Percentiles rank a stretch among this genome's conserved stretches.
These are phyloP conservation scores for Epichloe coenophiala DNA, from an alignment of 2,329 filamentous ascomycete genomes.

Conservation along the genomic window DNA sequence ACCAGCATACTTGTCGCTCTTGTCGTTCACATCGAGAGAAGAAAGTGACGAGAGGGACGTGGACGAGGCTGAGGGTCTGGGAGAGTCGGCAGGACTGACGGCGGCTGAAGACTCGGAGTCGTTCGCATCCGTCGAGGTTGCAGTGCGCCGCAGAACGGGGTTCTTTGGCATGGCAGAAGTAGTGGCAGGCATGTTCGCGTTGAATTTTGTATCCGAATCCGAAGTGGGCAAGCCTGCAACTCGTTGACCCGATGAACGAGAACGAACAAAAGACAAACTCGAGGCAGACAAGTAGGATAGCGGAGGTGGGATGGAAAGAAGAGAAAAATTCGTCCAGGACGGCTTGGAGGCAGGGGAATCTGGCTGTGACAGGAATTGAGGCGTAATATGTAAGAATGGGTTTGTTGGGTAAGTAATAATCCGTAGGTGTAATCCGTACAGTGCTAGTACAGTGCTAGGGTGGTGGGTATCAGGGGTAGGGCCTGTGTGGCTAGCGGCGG, in stretches of 20 bases:
- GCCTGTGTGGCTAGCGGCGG: neutral
- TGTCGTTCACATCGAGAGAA: constrained; percentile 39
- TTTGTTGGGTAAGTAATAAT: too few relatives aligned
- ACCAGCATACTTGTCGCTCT: constrained; percentile 39
- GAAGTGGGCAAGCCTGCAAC: neutral
- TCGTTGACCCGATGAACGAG: neutral
- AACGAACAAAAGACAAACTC: neutral
- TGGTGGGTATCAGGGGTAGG: neutral
- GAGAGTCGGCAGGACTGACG: constrained; percentile 46
- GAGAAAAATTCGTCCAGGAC: neutral
- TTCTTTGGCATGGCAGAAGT: constrained; percentile 29
- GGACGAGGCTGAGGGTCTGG: constrained; percentile 56
- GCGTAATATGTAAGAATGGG: neutral
- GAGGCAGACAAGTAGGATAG: neutral
- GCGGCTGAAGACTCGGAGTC: constrained; percentile 43
- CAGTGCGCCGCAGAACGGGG: constrained; percentile 34
- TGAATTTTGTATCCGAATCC: neutral
- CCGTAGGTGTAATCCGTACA: too few relatives aligned
- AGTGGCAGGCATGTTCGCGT: constrained; percentile 31
- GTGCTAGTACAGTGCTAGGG: neutral
- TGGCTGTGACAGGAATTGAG: neutral
- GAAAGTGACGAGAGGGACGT: constrained; percentile 87
- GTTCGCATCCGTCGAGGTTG: constrained; percentile 33
- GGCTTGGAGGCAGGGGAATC: too few relatives aligned
- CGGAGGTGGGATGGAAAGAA: neutral